phyloP scores from a whole-genome alignment of 2,329 filamentous ascomycete species.

The Aureobasidium sp. region DNA sequence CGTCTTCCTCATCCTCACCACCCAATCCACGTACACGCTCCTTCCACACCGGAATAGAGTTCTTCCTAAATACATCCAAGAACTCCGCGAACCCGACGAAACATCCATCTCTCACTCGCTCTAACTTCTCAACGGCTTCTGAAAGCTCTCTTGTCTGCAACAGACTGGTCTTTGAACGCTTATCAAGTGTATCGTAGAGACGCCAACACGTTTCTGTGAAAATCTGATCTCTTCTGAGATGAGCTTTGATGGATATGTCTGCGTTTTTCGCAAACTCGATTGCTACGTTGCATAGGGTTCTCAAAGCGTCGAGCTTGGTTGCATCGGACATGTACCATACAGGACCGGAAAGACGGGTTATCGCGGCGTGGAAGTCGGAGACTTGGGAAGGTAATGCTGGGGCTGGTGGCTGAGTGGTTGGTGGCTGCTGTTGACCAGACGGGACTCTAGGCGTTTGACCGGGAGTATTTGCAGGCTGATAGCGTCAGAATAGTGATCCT shows the following conservation, averaged over 20 bases:
- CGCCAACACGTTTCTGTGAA: neutral
- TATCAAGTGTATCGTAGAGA: neutral
- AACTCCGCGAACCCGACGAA: neutral
- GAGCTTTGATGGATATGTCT: neutral
- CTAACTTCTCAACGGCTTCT: neutral
- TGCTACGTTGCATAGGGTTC: neutral
- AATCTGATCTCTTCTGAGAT: neutral
- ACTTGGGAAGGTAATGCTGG: neutral
- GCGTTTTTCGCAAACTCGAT: neutral
- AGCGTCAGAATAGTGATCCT: neutral
- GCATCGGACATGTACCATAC: neutral
- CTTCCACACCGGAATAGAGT: neutral
- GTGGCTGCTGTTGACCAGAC: too few species aligned
- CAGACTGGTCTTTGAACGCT: too few species aligned
- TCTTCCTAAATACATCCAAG: neutral
- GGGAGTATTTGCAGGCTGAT: neutral
- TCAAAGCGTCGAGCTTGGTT: neutral
- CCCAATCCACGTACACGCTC: neutral
- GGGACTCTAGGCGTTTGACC: too few species aligned
- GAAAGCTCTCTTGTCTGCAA: neutral
- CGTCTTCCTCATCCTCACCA: neutral
- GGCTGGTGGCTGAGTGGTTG: too few species aligned
- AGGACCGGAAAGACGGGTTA: neutral
- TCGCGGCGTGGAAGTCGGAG: neutral
- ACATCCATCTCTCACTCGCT: neutral